Base-by-base conservation (phyloP, 1,284 basidiomycete genomes). In the Mrakiaceae sp. region DNA sequence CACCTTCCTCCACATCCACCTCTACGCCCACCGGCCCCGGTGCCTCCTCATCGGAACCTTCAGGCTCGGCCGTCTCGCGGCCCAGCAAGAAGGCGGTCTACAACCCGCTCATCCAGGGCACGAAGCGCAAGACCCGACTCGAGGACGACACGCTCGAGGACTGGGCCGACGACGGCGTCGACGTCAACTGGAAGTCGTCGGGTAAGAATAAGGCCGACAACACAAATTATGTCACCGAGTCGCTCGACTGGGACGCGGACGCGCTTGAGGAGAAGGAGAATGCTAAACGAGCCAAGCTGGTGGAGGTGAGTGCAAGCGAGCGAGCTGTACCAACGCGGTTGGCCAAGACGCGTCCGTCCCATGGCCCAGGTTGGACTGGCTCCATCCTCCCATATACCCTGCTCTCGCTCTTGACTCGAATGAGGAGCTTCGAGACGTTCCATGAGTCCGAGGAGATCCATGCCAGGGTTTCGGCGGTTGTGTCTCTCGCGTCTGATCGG, bases 71-170 rank as follows among this genome's bases (percentile, higher is more conserved):
- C 0, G 88, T 93, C 54, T 80, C 92, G 47, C 79, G 87, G 5
- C 90, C 90, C 6, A 81, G 81, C 9, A 84, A 84, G 68, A 90
- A 87, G 74, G 72, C 79, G 0, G 74, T 81, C 12, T 77, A 78
- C 12, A 90, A 86, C 72, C 81, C 92, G 0, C 81, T 93, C 50
- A 87, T 85, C 64, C 87, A 90, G 56, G 91, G 91, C 0, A 87
- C 89, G 0, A 93, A 93, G 74, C 85, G 91, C 43, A 71, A 75
- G 48, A 71, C 66, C 50, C 73, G 88, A 27, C 83, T 84, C 49
- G 87, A 89, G 1, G 88, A 90, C 70, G 87, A 89, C 76, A 81
- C 82, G 68, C 79, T 78, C 67, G 76, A 74, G 60, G 81, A 82
- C 9, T 74, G 74, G 27, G 43, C 43, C 12, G 80, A 79, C 4